Base-by-base conservation (phyloP, 176 grass and related monocot species). In the Secale cereale region DNA sequence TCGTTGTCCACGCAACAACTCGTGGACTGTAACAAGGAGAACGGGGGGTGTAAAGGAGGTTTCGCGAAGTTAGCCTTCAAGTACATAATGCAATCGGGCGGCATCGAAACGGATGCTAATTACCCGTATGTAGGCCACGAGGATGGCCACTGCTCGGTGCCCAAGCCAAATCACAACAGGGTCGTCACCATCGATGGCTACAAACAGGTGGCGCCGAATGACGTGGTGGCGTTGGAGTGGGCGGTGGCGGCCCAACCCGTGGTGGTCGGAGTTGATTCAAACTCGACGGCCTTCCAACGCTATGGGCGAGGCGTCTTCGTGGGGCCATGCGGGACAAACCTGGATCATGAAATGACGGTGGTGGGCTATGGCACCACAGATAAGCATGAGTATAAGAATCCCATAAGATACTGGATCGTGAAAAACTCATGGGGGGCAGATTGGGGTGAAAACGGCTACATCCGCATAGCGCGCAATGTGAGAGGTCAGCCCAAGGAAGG, bases 401-500 rank as follows among this genome's bases (percentile, higher is more conserved):
- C 59, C 2, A 25, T 27, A 6, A 73, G 80, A 45, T 91, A 85
- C 39, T 94, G 89, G 92, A 94, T 90, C 5, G 78, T 94, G 33
- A 91, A 87, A 59, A 94, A 94, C 73, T 91, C 81, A 11, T 91
- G 87, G 92, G 81, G 92, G 4, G 14, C 7, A 1, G 14, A 52
- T 0, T 94, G 92, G 84, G 92, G 92, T 8, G 92, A 94, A 60
- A 23, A 27, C 0, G 92, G 92, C 8, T 94, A 89, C 74, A 63
- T 91, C 40, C 79, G 59, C 39, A 89, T 94, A 65, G 29, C 68
- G 3, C 89, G 89, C 23, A 81, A 88, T 17, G 40, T 90, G 52
- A 57, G 19, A 7, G 10, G 4, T 17, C 48, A 52, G 16, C 9
- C 3, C 2, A 46, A 12, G 25, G 25, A 85, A 40, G 89, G 89